phyloP scores from a whole-genome alignment of 306 rosid species.

The Morella rubra region DNA sequence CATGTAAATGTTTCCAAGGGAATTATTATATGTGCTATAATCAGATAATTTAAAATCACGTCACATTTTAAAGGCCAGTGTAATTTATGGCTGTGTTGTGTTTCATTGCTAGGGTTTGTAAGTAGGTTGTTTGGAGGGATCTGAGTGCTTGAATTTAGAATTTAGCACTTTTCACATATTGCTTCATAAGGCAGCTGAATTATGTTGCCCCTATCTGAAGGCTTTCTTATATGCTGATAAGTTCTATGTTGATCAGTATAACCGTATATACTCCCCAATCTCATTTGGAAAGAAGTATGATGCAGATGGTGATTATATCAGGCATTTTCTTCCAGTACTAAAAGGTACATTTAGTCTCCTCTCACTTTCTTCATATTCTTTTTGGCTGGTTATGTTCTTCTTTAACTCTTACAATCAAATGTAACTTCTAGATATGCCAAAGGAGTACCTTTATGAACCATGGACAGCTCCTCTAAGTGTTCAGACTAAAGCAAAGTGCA shows the following conservation, averaged over 20 bases:
- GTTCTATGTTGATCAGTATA: slow-evolving; percentile 55
- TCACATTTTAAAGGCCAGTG: background rate
- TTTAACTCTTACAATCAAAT: slow-evolving; percentile 21
- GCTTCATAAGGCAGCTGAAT: background rate
- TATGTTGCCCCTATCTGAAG: background rate
- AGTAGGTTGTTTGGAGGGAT: slow-evolving; percentile 1
- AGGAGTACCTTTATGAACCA: slow-evolving; percentile 87
- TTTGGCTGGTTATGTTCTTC: slow-evolving; percentile 8
- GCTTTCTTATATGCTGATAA: slow-evolving; percentile 14
- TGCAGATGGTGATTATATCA: slow-evolving; percentile 77
- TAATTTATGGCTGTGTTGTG: background rate
- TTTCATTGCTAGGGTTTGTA: background rate
- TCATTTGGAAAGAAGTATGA: slow-evolving; percentile 95
- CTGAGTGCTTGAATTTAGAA: slow-evolving; percentile 18
- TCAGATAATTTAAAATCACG: too few species aligned
- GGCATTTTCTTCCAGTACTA: slow-evolving; percentile 81
- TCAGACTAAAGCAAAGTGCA: slow-evolving; percentile 86
- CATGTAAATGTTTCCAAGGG: background rate
- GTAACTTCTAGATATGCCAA: slow-evolving; percentile 75
- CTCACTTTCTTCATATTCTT: slow-evolving; percentile 23
- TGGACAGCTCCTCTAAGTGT: slow-evolving; percentile 91
- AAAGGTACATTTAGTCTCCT: slow-evolving; percentile 45
- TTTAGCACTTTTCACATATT: background rate
- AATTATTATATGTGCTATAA: background rate
- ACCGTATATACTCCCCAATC: slow-evolving; percentile 82